Base-by-base conservation (phyloP, 306 rosid species). In the Vicia faba region DNA sequence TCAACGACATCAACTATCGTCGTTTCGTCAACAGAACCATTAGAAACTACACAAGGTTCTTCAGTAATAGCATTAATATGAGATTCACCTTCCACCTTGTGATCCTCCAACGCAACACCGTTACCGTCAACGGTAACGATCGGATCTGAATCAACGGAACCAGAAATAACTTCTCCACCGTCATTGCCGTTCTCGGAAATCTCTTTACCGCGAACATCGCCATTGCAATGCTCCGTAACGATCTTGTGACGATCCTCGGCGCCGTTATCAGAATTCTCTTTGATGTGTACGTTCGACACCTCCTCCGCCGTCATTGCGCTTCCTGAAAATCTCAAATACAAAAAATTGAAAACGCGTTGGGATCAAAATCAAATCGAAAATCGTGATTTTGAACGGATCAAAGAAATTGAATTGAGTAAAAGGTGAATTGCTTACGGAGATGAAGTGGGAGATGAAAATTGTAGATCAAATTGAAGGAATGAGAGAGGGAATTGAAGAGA, bases 241-340 rank as follows among this genome's bases (percentile, higher is more conserved):
- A 62, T 25, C 44, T 73, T 58, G 71, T 71, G 10, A 64, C 62
- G 69, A 87, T 80, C 84, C 43, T 25, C 68, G 31, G 40, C 43
- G 62, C 16, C 19, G 64, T 55, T 13, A 44, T 38, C 82, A 64
- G 79, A 67, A 73, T 74, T 68, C 56, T 82, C 87, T 64, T 82
- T 87, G 43, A 72, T 78, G 38, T 55, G 64, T 71, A 64, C 83
- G 78, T 82, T 88, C 64, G 62, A 73, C 71, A 82, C 85, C 73
- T 61, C 77, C 78, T 85, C 84, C 73, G 78, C 83, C 74, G 84
- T 84, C 89, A 85, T 87, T 70, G 66, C 16, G 66, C 19, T 74
- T 70, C 50, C 62, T 75, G 63, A 69, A 64, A 12, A 28, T 3
- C 13, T 18, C 2, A 71, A 64, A 2, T 13, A 43, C 1, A 3